Conservation (phyloP, 371 early-diverging fungal genomes). For the Umbelopsis sp. region DNA sequence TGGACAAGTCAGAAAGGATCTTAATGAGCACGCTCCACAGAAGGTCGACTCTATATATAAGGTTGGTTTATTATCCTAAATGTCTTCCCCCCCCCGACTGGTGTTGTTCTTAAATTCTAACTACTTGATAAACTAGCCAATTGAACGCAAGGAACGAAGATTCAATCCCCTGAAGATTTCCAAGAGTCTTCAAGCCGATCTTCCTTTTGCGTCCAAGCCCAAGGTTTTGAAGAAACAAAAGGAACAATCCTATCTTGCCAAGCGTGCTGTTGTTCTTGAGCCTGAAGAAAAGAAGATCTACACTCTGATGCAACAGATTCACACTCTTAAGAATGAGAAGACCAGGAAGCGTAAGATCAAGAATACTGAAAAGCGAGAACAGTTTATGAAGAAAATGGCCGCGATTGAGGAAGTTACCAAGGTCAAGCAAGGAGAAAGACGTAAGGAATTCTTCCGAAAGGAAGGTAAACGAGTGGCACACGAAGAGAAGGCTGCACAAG, state of each 20-base stretch:
- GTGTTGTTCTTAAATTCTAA: neutral
- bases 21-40: constrained; percentile 65
- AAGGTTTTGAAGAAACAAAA: constrained; percentile 61
- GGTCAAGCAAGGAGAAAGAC: constrained; percentile 50
- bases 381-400: constrained; percentile 58
- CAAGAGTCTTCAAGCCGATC: constrained; percentile 74
- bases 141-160: constrained; percentile 80
- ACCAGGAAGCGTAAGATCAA: constrained; percentile 74
- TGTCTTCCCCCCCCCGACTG: too few relatives aligned
- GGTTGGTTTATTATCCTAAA: constrained; percentile 40
- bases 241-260: constrained; percentile 56
- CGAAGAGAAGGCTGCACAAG: constrained; percentile 21
- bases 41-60: constrained; percentile 86
- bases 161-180: constrained; percentile 90
- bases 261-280: constrained; percentile 89
- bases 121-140: constrained; percentile 50
- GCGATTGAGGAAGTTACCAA: constrained; percentile 52
- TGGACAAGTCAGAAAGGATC: constrained; percentile 87
- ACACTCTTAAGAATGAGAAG: constrained; percentile 87
- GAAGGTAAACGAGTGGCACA: constrained; percentile 31
- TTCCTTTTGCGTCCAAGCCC: constrained; percentile 94
- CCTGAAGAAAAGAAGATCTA: constrained; percentile 88
- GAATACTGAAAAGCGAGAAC: constrained; percentile 51
- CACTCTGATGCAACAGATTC: constrained; percentile 82
- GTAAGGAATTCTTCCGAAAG: constrained; percentile 53